Evolutionary conservation across 1,284 basidiomycete species (phyloP), one percentile per base, ranked within the genome.

Genomic region (Ustilago shanxiensis): DNA sequence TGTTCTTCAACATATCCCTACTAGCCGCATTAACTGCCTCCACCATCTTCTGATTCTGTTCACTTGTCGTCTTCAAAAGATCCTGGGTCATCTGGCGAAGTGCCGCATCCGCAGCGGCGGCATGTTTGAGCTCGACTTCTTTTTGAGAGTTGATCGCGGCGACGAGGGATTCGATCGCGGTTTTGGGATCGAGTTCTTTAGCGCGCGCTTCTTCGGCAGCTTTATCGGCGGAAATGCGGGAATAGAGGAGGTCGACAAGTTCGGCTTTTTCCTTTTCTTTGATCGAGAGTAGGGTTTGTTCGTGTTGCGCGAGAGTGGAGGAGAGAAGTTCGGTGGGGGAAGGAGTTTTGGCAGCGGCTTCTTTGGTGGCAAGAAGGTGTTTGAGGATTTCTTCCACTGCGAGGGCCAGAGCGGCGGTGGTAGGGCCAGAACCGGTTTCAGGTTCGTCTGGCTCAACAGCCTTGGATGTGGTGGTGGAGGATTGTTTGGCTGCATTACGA

Each of bases 381-480:
- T 82, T 82, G 51, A 83, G 72, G 45, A 83, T 82, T 60, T 83
- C 82, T 51, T 83, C 82, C 0, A 83, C 80, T 2, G 82, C 82
- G 3, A 79, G 55, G 2, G 80, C 79, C 4, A 83, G 72, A 8
- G 80, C 82, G 7, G 55, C 62, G 0, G 65, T 68, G 0, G 68
- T 71, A 2, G 73, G 68, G 1, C 61, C 65, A 7, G 44, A 49
- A 7, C 22, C 26, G 24, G 33, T 26, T n/a, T 41, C 54, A 6
- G 16, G 5, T 11, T 49, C 47, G 4, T 16, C 39, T 61, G 67
- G 39, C 56, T 50, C 57, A 50, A 51, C 26, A 26, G 22, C 47
- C 5, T 11, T 11, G 28, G 47, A 14, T 3, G 22, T 6, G 4
- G 22, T 1, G 13, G 22, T 14, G n/a, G n/a, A n/a, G n/a, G n/a